Conservation (phyloP, 805 yeast species). For the Metschnikowia aberdeeniae region DNA sequence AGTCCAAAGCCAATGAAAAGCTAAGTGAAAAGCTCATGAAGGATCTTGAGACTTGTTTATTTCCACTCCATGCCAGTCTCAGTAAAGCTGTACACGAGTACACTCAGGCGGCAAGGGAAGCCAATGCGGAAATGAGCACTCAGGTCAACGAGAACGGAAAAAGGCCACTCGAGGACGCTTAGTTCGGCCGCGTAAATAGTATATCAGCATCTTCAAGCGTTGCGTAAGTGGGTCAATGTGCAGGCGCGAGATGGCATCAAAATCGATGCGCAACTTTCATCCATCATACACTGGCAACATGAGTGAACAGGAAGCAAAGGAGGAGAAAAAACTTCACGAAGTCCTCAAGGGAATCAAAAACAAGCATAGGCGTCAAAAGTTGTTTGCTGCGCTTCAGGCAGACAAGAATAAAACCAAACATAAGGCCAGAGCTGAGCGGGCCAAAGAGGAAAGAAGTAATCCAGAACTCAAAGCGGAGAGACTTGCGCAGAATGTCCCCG, state of each 20-base stretch:
- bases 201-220: not conserved
- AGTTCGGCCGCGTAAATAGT: not conserved
- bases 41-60: constrained; percentile 32
- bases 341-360: constrained; percentile 51
- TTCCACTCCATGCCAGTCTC: constrained; percentile 29
- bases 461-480: constrained; percentile 82
- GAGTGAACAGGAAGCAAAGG: constrained; percentile 7
- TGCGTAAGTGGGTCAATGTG: constrained; percentile 4
- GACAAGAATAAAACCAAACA: constrained; percentile 75
- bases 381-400: constrained; percentile 69
- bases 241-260: constrained; percentile 11
- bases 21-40: constrained; percentile 29
- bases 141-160: constrained; percentile 33
- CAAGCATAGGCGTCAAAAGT: constrained; percentile 74
- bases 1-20: constrained; percentile 26
- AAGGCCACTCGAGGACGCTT: constrained; percentile 19
- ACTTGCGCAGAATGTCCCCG: constrained; percentile 70
- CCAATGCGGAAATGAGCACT: constrained; percentile 17
- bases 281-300: not conserved
- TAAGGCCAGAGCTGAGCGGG: constrained; percentile 70
- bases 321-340: constrained; percentile 11
- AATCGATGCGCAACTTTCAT: constrained; percentile 5
- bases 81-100: constrained; percentile 35
- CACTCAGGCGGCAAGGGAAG: constrained; percentile 26
- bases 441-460: constrained; percentile 79